Percentiles rank a stretch among this genome's conserved stretches.
phyloP scores from a whole-genome alignment of 2,329 filamentous ascomycete species.

The Xylariaceae sp. region DNA sequence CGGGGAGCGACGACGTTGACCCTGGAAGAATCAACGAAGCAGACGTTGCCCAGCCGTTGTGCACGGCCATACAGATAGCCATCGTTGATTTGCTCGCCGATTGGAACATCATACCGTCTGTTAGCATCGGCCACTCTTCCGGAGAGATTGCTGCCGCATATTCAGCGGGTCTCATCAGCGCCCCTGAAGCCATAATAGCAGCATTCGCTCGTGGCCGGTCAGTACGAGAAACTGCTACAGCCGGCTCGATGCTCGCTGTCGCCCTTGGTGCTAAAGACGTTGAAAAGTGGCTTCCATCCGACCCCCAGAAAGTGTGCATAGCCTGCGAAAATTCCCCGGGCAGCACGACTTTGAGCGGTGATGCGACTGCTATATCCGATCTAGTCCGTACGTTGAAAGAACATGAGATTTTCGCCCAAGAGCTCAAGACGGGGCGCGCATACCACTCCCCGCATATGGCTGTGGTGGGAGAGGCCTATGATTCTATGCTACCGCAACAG shows the following conservation, averaged over 20 bases:
- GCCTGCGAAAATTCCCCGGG: constrained; percentile 32
- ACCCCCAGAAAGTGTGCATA: constrained; percentile 27
- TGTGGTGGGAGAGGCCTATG: constrained; percentile 36
- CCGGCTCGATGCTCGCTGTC: constrained; percentile 31
- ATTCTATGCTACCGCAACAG: constrained; percentile 8
- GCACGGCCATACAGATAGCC: constrained; percentile 41
- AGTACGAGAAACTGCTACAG: constrained; percentile 9
- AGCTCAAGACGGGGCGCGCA: constrained; percentile 38
- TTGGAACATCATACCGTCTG: constrained; percentile 31
- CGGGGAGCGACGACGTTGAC: constrained; percentile 2
- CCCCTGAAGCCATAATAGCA: constrained; percentile 23
- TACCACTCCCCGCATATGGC: constrained; percentile 37
- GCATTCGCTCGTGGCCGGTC: constrained; percentile 24
- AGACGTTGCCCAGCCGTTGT: constrained; percentile 31
- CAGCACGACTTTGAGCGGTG: constrained; percentile 44
- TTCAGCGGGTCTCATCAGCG: constrained; percentile 25
- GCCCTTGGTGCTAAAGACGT: constrained; percentile 27
- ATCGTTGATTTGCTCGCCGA: constrained; percentile 38
- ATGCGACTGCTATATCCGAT: constrained; percentile 38
- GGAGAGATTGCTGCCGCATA: constrained; percentile 43
- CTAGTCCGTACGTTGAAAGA: constrained; percentile 38
- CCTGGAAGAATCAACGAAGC: constrained; percentile 17
- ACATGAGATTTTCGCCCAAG: constrained; percentile 43
- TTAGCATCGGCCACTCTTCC: constrained; percentile 36
- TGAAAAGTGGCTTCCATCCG: constrained; percentile 16